Conservation (phyloP, 768 basidiomycete species). For the Filobasidium floriforme region DNA sequence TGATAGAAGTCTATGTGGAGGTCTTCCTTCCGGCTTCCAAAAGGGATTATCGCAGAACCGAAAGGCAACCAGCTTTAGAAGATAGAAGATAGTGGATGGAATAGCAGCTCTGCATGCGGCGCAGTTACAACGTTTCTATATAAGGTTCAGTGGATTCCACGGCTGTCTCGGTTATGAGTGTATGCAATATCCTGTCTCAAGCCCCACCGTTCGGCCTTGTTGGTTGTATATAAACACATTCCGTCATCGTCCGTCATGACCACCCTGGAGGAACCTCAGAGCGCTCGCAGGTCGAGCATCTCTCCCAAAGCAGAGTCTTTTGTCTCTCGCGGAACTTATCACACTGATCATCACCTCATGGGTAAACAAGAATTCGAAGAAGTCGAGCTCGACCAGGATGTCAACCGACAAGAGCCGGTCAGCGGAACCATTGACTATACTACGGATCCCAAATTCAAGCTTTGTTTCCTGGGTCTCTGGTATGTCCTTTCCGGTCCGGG, state of each 20-base stretch:
- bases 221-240: too few relatives aligned
- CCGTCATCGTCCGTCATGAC: too few relatives aligned
- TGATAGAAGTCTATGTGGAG: background rate
- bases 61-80: too few relatives aligned
- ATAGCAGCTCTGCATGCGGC: too few relatives aligned
- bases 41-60: too few relatives aligned
- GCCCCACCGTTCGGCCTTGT: too few relatives aligned
- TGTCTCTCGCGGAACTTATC: background rate
- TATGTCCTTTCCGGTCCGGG: background rate
- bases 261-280: background rate
- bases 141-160: too few relatives aligned
- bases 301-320: constrained; percentile 3
- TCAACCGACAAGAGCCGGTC: background rate
- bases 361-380: constrained; percentile 2
- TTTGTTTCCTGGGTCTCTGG: constrained; percentile 7
- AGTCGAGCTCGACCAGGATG: background rate
- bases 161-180: too few relatives aligned
- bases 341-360: background rate
- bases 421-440: background rate
- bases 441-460: background rate
- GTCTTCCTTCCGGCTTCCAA: background rate
- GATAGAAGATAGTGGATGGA: too few relatives aligned
- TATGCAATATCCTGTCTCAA: too few relatives aligned
- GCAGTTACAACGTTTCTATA: too few relatives aligned
- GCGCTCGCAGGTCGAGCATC: background rate